phyloP scores from a whole-genome alignment of 2,329 filamentous ascomycete species.

The Ophiostoma fasciatum region DNA sequence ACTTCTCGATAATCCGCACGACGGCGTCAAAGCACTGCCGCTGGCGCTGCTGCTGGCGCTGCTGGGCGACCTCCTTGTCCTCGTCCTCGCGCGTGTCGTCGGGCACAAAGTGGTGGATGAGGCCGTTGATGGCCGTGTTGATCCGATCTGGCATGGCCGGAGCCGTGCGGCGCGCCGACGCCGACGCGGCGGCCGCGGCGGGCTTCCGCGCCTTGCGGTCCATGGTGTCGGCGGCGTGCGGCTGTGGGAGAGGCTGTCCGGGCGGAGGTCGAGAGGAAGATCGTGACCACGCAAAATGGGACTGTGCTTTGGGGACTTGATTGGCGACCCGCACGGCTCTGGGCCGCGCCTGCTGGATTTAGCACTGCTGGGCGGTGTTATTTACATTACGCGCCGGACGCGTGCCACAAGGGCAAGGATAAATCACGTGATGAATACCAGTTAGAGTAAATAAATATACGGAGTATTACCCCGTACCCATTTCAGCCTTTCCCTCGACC shows the following conservation, averaged over 20 bases:
- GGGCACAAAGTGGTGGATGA: conserved; percentile 62
- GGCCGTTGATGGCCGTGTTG: conserved; percentile 62
- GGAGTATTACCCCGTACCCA: neutral
- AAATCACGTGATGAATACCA: no score
- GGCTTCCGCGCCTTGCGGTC: conserved; percentile 6
- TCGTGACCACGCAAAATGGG: no score
- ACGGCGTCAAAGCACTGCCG: conserved; percentile 43
- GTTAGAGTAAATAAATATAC: no score
- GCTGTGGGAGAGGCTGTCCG: no score
- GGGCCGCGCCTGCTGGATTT: neutral
- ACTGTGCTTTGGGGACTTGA: neutral
- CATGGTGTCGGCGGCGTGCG: conserved; percentile 4
- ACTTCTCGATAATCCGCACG: no score
- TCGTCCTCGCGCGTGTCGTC: conserved; percentile 50
- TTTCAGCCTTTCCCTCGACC: no score
- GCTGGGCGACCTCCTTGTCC: conserved; percentile 51
- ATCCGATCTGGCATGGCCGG: conserved; percentile 52
- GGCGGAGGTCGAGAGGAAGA: no score
- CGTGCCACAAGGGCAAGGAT: no score
- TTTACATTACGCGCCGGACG: conserved; percentile 8
- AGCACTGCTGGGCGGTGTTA: neutral
- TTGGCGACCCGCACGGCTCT: neutral
- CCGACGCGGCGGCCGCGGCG: neutral
- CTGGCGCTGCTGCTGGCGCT: conserved; percentile 56
- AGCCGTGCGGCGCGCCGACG: conserved; percentile 27